Conservation (phyloP, 345 rosid genomes). For the Gossypium ekmanianum region DNA sequence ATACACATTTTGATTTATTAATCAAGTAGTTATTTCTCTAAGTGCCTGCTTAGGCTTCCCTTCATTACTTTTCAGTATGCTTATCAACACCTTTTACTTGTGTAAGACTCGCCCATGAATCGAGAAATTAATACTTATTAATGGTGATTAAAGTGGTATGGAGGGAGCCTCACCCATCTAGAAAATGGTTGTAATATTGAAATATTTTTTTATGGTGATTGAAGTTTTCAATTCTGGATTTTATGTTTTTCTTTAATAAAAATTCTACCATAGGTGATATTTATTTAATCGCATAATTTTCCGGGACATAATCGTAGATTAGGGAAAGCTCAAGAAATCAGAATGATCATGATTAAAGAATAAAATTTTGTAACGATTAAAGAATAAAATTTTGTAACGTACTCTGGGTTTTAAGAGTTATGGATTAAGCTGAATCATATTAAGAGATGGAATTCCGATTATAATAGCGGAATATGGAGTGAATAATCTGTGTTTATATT, state of each 20-base stretch:
- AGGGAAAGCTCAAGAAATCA: not conserved
- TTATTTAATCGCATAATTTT: not conserved
- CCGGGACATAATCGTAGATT: not conserved
- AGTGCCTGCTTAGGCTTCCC: not conserved
- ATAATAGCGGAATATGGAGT: not conserved
- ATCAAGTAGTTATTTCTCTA: not conserved
- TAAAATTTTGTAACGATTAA: not conserved
- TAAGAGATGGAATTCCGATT: not conserved
- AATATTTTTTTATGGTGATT: not conserved
- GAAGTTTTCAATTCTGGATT: not conserved
- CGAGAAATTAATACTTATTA: not conserved
- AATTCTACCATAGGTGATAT: not conserved
- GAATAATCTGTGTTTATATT: not conserved
- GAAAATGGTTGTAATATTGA: not conserved
- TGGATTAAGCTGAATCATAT: not conserved
- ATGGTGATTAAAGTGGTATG: not conserved
- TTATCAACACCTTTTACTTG: not conserved
- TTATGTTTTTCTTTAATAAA: not conserved
- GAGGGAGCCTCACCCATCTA: not conserved
- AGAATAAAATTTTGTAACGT: not conserved
- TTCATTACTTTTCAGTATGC: not conserved
- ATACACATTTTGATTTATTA: slow-evolving; percentile 2
- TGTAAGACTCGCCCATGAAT: not conserved
- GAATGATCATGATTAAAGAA: not conserved
- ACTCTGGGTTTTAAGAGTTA: not conserved